Conservation (phyloP, 1,139 yeast species). For the Taiozyma sp. region DNA sequence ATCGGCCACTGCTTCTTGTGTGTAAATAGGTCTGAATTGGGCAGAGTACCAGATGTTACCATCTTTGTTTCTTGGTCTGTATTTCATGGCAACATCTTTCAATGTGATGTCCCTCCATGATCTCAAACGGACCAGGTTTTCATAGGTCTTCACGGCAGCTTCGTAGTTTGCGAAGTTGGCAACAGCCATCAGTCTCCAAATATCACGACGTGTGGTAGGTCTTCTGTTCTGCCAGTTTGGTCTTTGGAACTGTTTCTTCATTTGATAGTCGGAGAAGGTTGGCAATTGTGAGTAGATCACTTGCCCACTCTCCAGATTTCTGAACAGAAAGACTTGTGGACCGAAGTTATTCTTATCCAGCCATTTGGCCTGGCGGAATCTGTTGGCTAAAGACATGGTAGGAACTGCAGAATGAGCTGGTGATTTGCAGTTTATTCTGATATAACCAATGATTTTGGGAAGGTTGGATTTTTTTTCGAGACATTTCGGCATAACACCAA, state of each 20-base stretch:
- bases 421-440: neutral
- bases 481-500: neutral
- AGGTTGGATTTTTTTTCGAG: neutral
- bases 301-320: slow-evolving; percentile 87
- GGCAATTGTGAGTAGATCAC: slow-evolving; percentile 87
- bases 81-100: slow-evolving; percentile 54
- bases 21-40: slow-evolving; percentile 83
- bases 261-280: slow-evolving; percentile 55
- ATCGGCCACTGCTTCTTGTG: slow-evolving; percentile 93
- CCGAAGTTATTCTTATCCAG: slow-evolving; percentile 49
- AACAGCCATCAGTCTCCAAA: slow-evolving; percentile 91
- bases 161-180: slow-evolving; percentile 64
- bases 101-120: slow-evolving; percentile 61
- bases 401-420: neutral
- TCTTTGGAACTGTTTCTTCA: slow-evolving; percentile 63
- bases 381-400: slow-evolving; percentile 18
- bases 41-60: slow-evolving; percentile 85
- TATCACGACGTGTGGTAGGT: slow-evolving; percentile 73
- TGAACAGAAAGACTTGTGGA: slow-evolving; percentile 78
- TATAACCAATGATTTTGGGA: neutral
- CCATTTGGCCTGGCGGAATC: slow-evolving; percentile 43
- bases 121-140: slow-evolving; percentile 70
- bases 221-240: slow-evolving; percentile 89
- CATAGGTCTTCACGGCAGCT: slow-evolving; percentile 68
- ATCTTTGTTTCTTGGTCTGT: slow-evolving; percentile 70